phyloP scores from a whole-genome alignment of 2,329 filamentous ascomycete species.

The Arthrocladium fulminans region DNA sequence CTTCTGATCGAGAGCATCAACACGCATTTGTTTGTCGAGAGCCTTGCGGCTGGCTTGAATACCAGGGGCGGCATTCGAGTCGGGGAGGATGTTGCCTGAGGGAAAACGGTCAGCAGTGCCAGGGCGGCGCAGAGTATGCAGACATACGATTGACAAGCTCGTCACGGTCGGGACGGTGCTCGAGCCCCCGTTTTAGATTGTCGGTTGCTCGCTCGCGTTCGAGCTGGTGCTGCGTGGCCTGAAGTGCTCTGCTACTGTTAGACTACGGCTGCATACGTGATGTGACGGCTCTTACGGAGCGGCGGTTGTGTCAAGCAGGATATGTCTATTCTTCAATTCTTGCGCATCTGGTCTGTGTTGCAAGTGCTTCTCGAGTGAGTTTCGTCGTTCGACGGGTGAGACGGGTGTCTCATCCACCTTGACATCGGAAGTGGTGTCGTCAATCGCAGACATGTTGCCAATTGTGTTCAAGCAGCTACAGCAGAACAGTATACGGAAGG shows the following conservation, averaged over 20 bases:
- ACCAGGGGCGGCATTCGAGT: constrained; percentile 66
- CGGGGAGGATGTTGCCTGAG: constrained; percentile 76
- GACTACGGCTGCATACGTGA: background rate
- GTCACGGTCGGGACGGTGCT: constrained; percentile 58
- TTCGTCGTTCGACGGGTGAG: constrained; percentile 47
- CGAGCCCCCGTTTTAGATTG: constrained; percentile 55
- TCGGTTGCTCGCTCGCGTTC: constrained; percentile 56
- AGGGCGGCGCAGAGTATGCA: background rate
- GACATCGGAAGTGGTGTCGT: constrained; percentile 19
- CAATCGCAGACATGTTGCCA: constrained; percentile 17
- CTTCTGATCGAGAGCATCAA: constrained; percentile 78
- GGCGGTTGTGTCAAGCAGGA: constrained; percentile 57
- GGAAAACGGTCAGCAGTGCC: background rate
- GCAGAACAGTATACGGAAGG: background rate
- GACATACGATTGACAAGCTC: constrained; percentile 67
- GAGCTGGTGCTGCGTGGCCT: constrained; percentile 53
- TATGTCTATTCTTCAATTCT: constrained; percentile 60
- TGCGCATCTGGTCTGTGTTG: constrained; percentile 58
- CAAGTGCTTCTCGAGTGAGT: constrained; percentile 65
- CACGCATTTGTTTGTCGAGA: constrained; percentile 79
- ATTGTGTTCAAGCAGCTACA: background rate
- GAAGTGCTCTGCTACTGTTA: constrained; percentile 44
- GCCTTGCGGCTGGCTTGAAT: constrained; percentile 74
- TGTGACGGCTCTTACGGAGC: constrained; percentile 46
- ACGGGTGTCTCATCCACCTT: constrained; percentile 51